These are phyloP conservation scores for Acidomyces sp. DNA, from an alignment of 495 filamentous ascomycete species.

Conservation along the genomic window DNA sequence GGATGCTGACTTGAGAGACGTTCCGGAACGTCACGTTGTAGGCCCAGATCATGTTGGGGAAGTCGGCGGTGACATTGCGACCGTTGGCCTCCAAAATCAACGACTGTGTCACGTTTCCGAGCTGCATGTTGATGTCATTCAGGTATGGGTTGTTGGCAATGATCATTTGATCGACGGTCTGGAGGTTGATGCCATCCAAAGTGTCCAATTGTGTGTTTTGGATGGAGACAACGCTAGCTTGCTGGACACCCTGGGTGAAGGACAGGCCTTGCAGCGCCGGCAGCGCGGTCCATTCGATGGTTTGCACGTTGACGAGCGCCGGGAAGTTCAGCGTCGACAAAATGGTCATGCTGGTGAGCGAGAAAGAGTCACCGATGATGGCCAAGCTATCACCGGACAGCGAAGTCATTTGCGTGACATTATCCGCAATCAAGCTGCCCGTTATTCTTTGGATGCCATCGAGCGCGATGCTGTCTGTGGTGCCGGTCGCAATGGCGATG, in stretches of 20 bases:
- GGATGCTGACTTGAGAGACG: slow-evolving; percentile 57
- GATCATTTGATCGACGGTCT: slow-evolving; percentile 42
- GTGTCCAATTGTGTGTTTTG: slow-evolving; percentile 66
- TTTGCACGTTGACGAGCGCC: slow-evolving; percentile 46
- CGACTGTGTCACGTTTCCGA: slow-evolving; percentile 50
- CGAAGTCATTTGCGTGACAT: slow-evolving; percentile 44
- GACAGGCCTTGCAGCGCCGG: slow-evolving; percentile 51
- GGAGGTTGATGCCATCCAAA: slow-evolving; percentile 68
- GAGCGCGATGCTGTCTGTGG: slow-evolving; percentile 40
- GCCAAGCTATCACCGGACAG: slow-evolving; percentile 39
- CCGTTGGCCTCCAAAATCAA: slow-evolving; percentile 54
- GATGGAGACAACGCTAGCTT: slow-evolving; percentile 55
- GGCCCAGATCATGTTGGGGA: slow-evolving; percentile 67
- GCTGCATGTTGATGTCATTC: slow-evolving; percentile 37
- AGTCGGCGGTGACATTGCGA: slow-evolving; percentile 33
- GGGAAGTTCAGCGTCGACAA: slow-evolving; percentile 52
- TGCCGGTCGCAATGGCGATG: slow-evolving; percentile 47
- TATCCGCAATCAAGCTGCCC: slow-evolving; percentile 51
- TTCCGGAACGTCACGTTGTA: slow-evolving; percentile 82
- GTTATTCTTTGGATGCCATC: slow-evolving; percentile 48
- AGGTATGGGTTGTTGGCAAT: slow-evolving; percentile 31
- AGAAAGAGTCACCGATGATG: slow-evolving; percentile 49
- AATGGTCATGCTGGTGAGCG: slow-evolving; percentile 48
- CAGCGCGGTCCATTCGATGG: slow-evolving; percentile 60
- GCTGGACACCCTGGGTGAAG: slow-evolving; percentile 41